A percentile compares a stretch with the other conserved stretches of the same genome.
Conservation (phyloP, 2,329 filamentous ascomycete species). For the Bimuria novae-zelandiae region DNA sequence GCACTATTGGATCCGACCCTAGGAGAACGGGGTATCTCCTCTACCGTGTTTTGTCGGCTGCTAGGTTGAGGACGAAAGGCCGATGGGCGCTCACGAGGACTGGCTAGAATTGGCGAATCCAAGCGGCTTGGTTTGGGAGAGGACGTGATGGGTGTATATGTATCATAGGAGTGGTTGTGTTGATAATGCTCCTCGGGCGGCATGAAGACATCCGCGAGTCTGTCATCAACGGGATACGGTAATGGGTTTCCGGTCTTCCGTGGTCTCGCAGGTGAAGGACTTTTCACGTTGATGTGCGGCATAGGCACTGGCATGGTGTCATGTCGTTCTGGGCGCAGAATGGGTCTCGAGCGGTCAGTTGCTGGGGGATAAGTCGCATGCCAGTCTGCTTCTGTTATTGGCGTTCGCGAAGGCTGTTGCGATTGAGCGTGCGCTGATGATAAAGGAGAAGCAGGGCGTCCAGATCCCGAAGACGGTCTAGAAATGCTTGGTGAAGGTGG, state of each 20-base stretch:
- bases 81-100: conserved; percentile 27
- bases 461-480: conserved; percentile 35
- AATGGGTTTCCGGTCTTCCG: conserved; percentile 31
- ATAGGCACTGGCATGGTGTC: conserved; percentile 36
- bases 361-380: conserved; percentile 38
- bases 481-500: conserved; percentile 30
- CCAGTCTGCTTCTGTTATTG: conserved; percentile 41
- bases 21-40: conserved; percentile 27
- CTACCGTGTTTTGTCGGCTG: conserved; percentile 19
- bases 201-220: conserved; percentile 44
- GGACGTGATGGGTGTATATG: conserved; percentile 15
- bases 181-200: conserved; percentile 51
- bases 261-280: conserved; percentile 37
- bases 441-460: conserved; percentile 32
- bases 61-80: conserved; percentile 16
- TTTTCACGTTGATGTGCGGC: conserved; percentile 41
- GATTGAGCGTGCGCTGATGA: conserved; percentile 25
- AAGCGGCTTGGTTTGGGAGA: conserved; percentile 29
- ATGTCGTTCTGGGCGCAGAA: conserved; percentile 32
- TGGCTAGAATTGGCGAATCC: conserved; percentile 27
- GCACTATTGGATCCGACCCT: conserved; percentile 32
- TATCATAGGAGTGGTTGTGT: conserved; percentile 37
- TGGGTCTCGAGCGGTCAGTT: conserved; percentile 31
- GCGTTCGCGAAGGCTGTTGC: conserved; percentile 24
- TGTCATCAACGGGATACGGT: conserved; percentile 54